These are phyloP conservation scores for Neophaeococcomyces aloes DNA, from an alignment of 2,329 filamentous ascomycete genomes.

Conservation along the genomic window DNA sequence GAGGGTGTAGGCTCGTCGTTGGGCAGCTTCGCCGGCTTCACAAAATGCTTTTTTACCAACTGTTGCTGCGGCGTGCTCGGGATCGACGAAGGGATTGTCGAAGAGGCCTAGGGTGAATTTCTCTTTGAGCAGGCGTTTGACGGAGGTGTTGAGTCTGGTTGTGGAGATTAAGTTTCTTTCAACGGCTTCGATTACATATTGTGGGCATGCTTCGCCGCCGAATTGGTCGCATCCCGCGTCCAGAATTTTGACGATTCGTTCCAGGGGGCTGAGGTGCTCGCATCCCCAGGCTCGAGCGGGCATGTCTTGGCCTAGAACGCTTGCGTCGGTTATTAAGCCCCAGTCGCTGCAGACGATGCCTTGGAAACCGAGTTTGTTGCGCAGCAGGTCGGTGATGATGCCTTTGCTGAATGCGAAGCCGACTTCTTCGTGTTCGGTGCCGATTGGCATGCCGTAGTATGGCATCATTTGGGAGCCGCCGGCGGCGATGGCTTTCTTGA, in stretches of 20 bases:
- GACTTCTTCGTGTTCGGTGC: constrained; percentile 10
- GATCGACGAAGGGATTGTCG: constrained; percentile 42
- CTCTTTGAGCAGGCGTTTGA: constrained; percentile 38
- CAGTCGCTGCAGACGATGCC: constrained; percentile 46
- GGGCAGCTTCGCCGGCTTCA: constrained; percentile 4
- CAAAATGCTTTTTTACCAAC: constrained; percentile 11
- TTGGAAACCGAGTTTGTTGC: constrained; percentile 39
- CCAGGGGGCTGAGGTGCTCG: constrained; percentile 34
- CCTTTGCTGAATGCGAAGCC: constrained; percentile 44
- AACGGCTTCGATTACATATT: constrained; percentile 30
- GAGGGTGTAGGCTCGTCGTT: constrained; percentile 11
- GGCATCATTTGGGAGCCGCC: constrained; percentile 13
- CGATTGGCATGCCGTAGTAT: constrained; percentile 11
- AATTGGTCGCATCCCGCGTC: constrained; percentile 45
- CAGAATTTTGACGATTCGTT: constrained; percentile 36
- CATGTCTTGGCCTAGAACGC: constrained; percentile 27
- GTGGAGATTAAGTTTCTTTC: constrained; percentile 29
- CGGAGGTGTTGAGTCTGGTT: constrained; percentile 36
- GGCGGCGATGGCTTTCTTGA: constrained; percentile 10
- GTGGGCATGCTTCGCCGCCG: constrained; percentile 40
- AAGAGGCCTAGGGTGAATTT: constrained; percentile 45
- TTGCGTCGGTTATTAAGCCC: constrained; percentile 41
- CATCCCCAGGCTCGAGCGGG: constrained; percentile 34
- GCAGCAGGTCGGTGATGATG: constrained; percentile 41
- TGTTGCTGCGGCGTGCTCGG: constrained; percentile 2